phyloP scores from a whole-genome alignment of 2,329 filamentous ascomycete genomes.

The Dactylellina drechsleri region DNA sequence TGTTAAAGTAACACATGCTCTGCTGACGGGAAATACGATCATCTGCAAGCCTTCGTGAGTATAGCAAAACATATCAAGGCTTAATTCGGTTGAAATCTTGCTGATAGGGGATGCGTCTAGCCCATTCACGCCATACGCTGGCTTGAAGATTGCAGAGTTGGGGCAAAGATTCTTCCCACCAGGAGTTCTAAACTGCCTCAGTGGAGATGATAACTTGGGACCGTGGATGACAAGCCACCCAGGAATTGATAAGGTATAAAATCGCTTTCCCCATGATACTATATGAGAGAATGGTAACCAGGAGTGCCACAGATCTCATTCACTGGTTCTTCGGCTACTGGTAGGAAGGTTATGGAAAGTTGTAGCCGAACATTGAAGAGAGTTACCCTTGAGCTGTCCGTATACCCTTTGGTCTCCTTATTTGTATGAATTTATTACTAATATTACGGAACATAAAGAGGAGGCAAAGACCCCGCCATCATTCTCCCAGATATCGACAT shows the following conservation, averaged over 20 bases:
- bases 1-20: conserved; percentile 69
- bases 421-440: not conserved
- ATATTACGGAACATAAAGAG: conserved; percentile 57
- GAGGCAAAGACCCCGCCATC: conserved; percentile 72
- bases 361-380: conserved; percentile 70
- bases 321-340: conserved; percentile 71
- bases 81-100: not conserved
- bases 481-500: conserved; percentile 70
- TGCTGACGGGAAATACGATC: conserved; percentile 69
- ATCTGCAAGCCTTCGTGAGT: conserved; percentile 68
- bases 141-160: conserved; percentile 71
- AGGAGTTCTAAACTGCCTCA: conserved; percentile 71
- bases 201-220: conserved; percentile 71
- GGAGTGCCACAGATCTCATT: conserved; percentile 63
- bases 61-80: conserved; percentile 39
- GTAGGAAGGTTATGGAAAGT: conserved; percentile 71
- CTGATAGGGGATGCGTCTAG: conserved; percentile 55
- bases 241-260: conserved; percentile 69
- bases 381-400: conserved; percentile 69
- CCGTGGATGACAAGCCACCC: conserved; percentile 71
- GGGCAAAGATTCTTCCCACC: conserved; percentile 70
- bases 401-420: conserved; percentile 1
- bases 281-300: not conserved
- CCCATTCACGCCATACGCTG: conserved; percentile 69
- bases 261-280: not conserved